Evolutionary conservation across 2,329 filamentous ascomycete species (phyloP), one percentile per base, ranked within the genome.

Genomic region (Pseudocercospora vitis): DNA sequence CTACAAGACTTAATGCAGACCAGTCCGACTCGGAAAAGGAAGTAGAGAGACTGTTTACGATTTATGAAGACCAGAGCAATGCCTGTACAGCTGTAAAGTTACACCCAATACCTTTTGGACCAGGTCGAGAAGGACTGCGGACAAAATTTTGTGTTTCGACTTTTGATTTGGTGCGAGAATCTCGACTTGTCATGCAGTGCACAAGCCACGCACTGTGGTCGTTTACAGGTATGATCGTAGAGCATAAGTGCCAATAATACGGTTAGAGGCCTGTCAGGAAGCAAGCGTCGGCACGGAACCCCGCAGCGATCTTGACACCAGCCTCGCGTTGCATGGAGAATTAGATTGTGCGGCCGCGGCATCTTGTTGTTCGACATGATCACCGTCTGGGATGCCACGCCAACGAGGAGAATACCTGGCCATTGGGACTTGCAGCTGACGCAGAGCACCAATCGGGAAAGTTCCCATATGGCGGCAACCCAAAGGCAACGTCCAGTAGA

Each of bases 1-100:
- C 59, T 78, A 62, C 66, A 70, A 49, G 59, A 71, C 52, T 42
- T 72, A 31, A 62, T 67, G 48, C 60, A 68, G 37, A 55, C 55
- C 7, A 70, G 62, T 55, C 60, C 67, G 7, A 57, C 45, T 18
- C 56, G 63, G 16, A 67, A 63, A 55, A 66, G 59, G 58, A 63
- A 57, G 53, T 60, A 29, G 50, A 18, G 21, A 42, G n/a, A n/a
- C n/a, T n/a, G n/a, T n/a, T n/a, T n/a, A 54, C 37, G 46, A 54
- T 28, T 49, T 49, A 54, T 42, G 52, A 49, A 53, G 35, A 39
- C 31, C 48, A 32, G 50, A 56, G 45, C 14, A 12, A 54, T 24
- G 46, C 37, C 9, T 49, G 49, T 39, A 39, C 33, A 52, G 49
- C 35, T 31, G n/a, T 44, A 51, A 48, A 46, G 16, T 53, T 37